Percentiles rank a stretch among this genome's conserved stretches.
phyloP scores from a whole-genome alignment of 2,329 filamentous ascomycete species.

The Cordyceps cicadae region DNA sequence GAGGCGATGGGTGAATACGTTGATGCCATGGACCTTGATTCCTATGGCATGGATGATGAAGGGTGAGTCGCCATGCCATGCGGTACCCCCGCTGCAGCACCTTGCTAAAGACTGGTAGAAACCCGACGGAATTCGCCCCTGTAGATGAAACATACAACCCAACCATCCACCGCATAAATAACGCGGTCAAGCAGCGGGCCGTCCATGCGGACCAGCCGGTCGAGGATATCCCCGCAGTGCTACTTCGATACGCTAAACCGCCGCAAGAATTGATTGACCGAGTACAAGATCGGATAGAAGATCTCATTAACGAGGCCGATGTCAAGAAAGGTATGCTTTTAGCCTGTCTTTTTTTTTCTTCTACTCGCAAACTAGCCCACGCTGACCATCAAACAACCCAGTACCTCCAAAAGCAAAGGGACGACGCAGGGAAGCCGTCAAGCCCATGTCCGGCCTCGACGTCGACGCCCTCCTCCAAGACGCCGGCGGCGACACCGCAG shows the following conservation, averaged over 20 bases:
- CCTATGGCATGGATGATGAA: slow-evolving; percentile 63
- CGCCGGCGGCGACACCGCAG: slow-evolving; percentile 37
- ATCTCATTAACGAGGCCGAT: slow-evolving; percentile 60
- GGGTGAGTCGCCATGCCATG: slow-evolving; percentile 41
- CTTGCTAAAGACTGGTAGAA: slow-evolving; percentile 23
- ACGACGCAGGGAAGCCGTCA: slow-evolving; percentile 62
- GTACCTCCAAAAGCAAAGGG: slow-evolving; percentile 75
- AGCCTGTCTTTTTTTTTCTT: too few relatives aligned
- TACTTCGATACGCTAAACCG: slow-evolving; percentile 66
- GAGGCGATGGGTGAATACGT: slow-evolving; percentile 86
- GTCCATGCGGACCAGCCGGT: slow-evolving; percentile 60
- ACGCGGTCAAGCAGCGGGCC: slow-evolving; percentile 76
- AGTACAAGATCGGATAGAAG: slow-evolving; percentile 49
- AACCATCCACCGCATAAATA: slow-evolving; percentile 77
- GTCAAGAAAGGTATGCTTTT: slow-evolving; percentile 67
- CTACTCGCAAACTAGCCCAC: neutral
- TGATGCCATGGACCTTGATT: slow-evolving; percentile 81
- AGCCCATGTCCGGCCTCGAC: slow-evolving; percentile 84
- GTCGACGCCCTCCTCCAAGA: slow-evolving; percentile 62
- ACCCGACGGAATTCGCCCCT: slow-evolving; percentile 58
- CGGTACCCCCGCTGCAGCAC: too few relatives aligned
- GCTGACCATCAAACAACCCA: slow-evolving; percentile 23
- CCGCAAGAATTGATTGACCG: slow-evolving; percentile 57
- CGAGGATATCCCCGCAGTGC: slow-evolving; percentile 51
- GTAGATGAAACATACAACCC: slow-evolving; percentile 81